A percentile compares a stretch with the other conserved stretches of the same genome.
Conservation (phyloP, 2,329 filamentous ascomycete genomes). For the Didymella glomerata region DNA sequence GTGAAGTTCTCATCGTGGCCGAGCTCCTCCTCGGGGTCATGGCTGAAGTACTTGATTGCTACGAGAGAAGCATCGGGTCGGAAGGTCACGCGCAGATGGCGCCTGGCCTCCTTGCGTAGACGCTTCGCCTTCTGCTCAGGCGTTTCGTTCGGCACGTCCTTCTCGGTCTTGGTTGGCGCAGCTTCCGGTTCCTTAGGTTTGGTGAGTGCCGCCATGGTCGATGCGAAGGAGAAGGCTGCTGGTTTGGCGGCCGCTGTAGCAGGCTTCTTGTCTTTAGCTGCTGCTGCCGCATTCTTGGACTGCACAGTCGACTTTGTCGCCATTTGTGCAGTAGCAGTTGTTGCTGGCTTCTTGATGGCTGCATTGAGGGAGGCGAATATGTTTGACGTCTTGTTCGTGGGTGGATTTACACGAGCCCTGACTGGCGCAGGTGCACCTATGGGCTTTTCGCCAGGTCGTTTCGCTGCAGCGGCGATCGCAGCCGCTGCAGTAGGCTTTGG, state of each 20-base stretch:
- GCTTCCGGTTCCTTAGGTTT: constrained; percentile 65
- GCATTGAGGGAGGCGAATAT: constrained; percentile 58
- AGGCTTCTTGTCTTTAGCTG: constrained; percentile 43
- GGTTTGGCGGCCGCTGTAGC: constrained; percentile 40
- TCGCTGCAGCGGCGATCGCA: constrained; percentile 28
- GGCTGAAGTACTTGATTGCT: constrained; percentile 73
- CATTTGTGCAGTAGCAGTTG: constrained; percentile 32
- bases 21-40: constrained; percentile 75
- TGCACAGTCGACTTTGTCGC: constrained; percentile 34
- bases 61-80: constrained; percentile 73
- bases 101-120: constrained; percentile 74
- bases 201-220: constrained; percentile 54
- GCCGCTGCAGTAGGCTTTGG: constrained; percentile 24
- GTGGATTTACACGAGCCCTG: constrained; percentile 47
- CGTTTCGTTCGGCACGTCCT: constrained; percentile 67
- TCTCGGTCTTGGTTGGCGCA: constrained; percentile 59
- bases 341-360: constrained; percentile 54
- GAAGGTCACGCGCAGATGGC: constrained; percentile 75
- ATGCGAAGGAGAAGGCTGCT: constrained; percentile 49
- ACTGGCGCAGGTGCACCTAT: constrained; percentile 36
- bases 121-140: constrained; percentile 72
- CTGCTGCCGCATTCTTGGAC: constrained; percentile 37
- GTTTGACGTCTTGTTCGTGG: constrained; percentile 55
- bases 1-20: constrained; percentile 73
- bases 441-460: constrained; percentile 43